phyloP scores from a whole-genome alignment of 495 filamentous ascomycete species.

The Lindgomyces ingoldianus region DNA sequence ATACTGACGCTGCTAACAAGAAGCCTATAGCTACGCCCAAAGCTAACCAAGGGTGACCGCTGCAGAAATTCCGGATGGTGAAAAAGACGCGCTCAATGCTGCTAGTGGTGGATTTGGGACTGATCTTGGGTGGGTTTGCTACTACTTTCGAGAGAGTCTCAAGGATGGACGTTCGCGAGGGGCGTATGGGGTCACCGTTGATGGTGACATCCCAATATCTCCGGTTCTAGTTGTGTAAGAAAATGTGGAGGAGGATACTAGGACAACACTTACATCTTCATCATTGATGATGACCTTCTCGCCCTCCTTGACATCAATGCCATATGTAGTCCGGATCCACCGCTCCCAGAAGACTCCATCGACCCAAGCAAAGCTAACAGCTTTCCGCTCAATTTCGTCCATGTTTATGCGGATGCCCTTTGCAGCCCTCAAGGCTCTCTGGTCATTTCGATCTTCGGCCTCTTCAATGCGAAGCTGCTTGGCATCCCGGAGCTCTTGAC shows the following conservation, averaged over 20 bases:
- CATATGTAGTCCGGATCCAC: slow-evolving; percentile 92
- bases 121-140: slow-evolving; percentile 72
- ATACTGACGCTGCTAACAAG: slow-evolving; percentile 52
- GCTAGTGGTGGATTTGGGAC: slow-evolving; percentile 81
- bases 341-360: slow-evolving; percentile 97
- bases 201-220: slow-evolving; percentile 93
- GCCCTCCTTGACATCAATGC: slow-evolving; percentile 79
- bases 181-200: slow-evolving; percentile 82
- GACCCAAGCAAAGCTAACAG: slow-evolving; percentile 97
- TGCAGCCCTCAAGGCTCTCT: slow-evolving; percentile 79
- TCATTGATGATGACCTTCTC: slow-evolving; percentile 97
- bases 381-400: slow-evolving; percentile 79
- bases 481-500: slow-evolving; percentile 86
- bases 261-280: slow-evolving; percentile 73
- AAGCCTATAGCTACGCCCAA: slow-evolving; percentile 62
- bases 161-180: slow-evolving; percentile 89
- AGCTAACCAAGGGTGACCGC: slow-evolving; percentile 71
- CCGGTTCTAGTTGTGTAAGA: slow-evolving; percentile 61
- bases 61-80: slow-evolving; percentile 65
- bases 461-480: slow-evolving; percentile 96
- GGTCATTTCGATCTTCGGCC: slow-evolving; percentile 89
- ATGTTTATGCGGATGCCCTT: slow-evolving; percentile 92
- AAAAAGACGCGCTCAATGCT: slow-evolving; percentile 77
- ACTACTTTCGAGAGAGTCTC: slow-evolving; percentile 85
- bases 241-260: not conserved